Base-by-base conservation (phyloP, 2,329 filamentous ascomycete species). In the Clarireedia paspali region DNA sequence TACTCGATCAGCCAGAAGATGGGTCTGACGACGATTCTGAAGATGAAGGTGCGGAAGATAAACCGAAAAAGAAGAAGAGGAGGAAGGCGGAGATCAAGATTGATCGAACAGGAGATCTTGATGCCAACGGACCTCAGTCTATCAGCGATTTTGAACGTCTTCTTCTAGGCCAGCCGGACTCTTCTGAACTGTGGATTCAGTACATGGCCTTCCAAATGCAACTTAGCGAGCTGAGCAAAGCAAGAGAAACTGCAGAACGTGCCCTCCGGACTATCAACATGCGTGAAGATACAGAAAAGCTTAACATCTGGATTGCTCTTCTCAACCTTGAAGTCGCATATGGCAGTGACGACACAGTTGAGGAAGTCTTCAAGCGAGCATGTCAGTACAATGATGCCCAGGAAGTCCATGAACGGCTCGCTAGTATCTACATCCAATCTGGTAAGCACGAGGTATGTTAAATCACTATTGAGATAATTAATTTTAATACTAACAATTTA, bases 141-240 rank as follows among this genome's bases (percentile, higher is more conserved):
- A 82, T 89, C 15, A 89, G 88, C 60, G 95, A 99, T 72, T 99
- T 91, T 70, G 95, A 99, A 74, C 87, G 94, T 63, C 84, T 96
- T 24, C 81, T 99, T 44, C 82, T 99, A 23, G 89, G 91, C 55
- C 88, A 95, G 69, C 91, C 94, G 2, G 91, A 97, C 73, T 92
- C 89, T n/a, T 95, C 92, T 0, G 78, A 87, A 59, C 80, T 97
- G 27, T 99, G 94, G 94, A 89, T 96, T 54, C 83, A 89, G 62
- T 99, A 99, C 74, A 97, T 99, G 90, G 91, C 91, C n/a, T 95
- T 95, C 80, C 90, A 97, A 73, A 85, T 96, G 71, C 87, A 95
- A 68, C 82, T 95, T 52, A 89, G 89, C 68, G 94, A 99, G 72
- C 78, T 95, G 20, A 83, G 86, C 59, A 94, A 91, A 72, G 91